Conservation (phyloP, 2,329 filamentous ascomycete species). For the Orbilia ellipsospora region DNA sequence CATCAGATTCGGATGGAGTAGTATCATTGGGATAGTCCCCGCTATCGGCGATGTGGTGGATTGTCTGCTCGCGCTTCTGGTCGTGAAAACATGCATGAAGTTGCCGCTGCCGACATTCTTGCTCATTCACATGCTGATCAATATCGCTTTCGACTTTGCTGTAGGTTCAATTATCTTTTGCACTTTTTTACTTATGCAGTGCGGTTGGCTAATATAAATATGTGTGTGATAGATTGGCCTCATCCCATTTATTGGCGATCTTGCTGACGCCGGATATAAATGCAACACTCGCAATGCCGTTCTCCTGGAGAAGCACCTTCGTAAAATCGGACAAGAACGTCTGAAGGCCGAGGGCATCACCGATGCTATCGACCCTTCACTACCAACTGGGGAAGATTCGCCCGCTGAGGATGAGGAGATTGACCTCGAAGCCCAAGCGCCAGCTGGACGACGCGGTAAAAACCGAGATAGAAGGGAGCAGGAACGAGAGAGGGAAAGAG, state of each 20-base stretch:
- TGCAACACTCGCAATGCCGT: conserved; percentile 79
- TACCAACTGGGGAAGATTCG: conserved; percentile 37
- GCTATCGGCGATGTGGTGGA: conserved; percentile 80
- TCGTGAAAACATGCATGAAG: conserved; percentile 78
- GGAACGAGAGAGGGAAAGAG: conserved; percentile 5
- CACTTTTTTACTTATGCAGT: neutral
- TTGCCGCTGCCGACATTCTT: conserved; percentile 76
- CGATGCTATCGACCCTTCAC: conserved; percentile 23
- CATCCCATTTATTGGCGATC: conserved; percentile 79
- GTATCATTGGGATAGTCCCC: conserved; percentile 84
- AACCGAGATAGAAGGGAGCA: conserved; percentile 27
- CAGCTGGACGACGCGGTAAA: conserved; percentile 13
- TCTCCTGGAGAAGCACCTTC: conserved; percentile 74
- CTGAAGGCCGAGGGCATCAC: conserved; percentile 42
- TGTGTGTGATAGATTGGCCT: conserved; percentile 69
- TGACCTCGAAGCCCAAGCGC: conserved; percentile 47
- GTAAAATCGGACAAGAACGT: conserved; percentile 72
- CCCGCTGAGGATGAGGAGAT: conserved; percentile 34
- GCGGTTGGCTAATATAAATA: neutral
- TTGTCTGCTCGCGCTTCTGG: conserved; percentile 76
- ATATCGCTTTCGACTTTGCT: conserved; percentile 78
- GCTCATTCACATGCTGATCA: conserved; percentile 79
- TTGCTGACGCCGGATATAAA: conserved; percentile 77
- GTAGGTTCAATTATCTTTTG: conserved; percentile 18
- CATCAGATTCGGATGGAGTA: conserved; percentile 87